Evolutionary conservation across 805 yeast species (phyloP).

Genomic region (Kockiozyma suomiensis): DNA sequence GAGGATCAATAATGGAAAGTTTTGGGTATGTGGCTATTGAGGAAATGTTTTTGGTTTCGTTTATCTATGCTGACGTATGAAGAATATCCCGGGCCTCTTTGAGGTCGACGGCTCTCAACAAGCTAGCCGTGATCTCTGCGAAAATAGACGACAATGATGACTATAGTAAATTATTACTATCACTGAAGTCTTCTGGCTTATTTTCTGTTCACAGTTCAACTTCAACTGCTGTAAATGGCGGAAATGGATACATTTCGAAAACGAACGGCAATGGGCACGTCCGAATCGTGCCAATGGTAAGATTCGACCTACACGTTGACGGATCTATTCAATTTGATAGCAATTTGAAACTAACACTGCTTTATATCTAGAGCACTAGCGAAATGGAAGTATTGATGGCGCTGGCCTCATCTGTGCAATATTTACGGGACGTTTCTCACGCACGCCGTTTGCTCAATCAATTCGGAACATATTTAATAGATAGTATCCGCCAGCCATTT

Average conservation of each 20-base stretch:
- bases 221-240: constrained; percentile 29
- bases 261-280: constrained; percentile 32
- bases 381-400: constrained; percentile 61
- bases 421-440: constrained; percentile 45
- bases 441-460: constrained; percentile 51
- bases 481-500: constrained; percentile 51
- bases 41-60: not conserved
- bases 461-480: constrained; percentile 51
- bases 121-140: constrained; percentile 44
- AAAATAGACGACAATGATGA: constrained; percentile 32
- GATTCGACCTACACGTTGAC: not conserved
- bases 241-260: constrained; percentile 32
- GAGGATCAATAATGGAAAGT: not conserved
- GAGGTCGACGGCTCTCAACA: constrained; percentile 46
- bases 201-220: constrained; percentile 35
- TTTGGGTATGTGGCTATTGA: constrained; percentile 1
- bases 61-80: not conserved
- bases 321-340: too few species aligned
- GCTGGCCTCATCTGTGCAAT: constrained; percentile 51
- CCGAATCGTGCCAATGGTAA: constrained; percentile 14
- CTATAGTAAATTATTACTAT: constrained; percentile 34
- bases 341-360: too few species aligned
- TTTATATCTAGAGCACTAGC: constrained; percentile 23
- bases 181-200: constrained; percentile 38
- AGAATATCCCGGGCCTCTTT: constrained; percentile 46